Evolutionary conservation across 208 protist species (phyloP), one percentile per base, ranked within the genome.

Genomic region (Trypanosoma rangeli): DNA sequence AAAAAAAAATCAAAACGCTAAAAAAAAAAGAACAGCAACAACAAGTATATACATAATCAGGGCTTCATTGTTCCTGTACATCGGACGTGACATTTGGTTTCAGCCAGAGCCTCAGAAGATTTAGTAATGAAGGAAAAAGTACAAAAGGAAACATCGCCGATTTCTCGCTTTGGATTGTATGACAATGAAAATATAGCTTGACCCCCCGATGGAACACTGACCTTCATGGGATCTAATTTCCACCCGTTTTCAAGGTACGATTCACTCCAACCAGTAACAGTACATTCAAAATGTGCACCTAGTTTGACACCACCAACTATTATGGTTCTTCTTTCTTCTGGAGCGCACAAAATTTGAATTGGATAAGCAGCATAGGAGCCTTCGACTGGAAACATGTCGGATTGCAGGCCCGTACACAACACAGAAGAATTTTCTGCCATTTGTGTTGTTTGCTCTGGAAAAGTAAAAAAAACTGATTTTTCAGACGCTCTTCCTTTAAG

Each of bases 231-330:
- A 0, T 76, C 79, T 16, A 81, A 55, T 55, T 49, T 66, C 84
- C 84, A 89, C 3, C 84, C 84, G 49, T 52, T 73, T 42, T 70
- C 67, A 61, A 29, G 52, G 57, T 78, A 86, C 16, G 48, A 49
- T 49, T 86, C 80, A 58, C 68, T 76, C 82, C 82, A 89, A 48
- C 68, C 76, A 29, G 66, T 74, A 28, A 89, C 78, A 53, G 62
- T 52, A 62, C 77, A 86, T 57, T 89, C 84, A 29, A 73, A 73
- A 35, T 39, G 62, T 26, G 79, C 67, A 9, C 78, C 80, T n/a
- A 61, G 54, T 71, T 78, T 78, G 15, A 84, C 68, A 52, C 84
- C 78, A 20, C 84, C 84, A 61, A 89, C 37, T 35, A 49, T 71
- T 52, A 89, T 79, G 15, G 28, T 75, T 66, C 82, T 85, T 46